Percentiles rank a stretch among this genome's conserved stretches.
These are phyloP conservation scores for Melanomma pulvis-pyrius DNA, from an alignment of 495 filamentous ascomycete species.

Conservation along the genomic window DNA sequence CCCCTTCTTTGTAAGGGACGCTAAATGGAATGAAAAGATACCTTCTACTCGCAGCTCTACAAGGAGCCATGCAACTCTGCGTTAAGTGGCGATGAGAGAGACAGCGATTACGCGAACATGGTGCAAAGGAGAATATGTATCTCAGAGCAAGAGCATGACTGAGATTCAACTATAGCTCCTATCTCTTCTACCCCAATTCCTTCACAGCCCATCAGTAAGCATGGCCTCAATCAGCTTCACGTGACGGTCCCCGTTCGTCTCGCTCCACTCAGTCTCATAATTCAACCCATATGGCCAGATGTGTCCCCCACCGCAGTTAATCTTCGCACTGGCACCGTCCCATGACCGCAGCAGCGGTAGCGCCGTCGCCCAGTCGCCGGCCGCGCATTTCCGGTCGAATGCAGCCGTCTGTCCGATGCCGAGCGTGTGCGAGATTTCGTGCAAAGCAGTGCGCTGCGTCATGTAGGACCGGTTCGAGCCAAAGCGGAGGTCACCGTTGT, in stretches of 20 bases:
- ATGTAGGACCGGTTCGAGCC: constrained; percentile 23
- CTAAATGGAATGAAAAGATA: no score
- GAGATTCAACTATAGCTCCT: no score
- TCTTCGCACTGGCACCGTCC: constrained; percentile 25
- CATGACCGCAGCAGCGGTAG: constrained; percentile 19
- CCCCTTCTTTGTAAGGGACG: no score
- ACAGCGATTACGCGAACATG: no score
- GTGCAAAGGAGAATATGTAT: no score
- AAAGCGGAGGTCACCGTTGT: constrained; percentile 32
- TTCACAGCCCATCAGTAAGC: constrained; percentile 29
- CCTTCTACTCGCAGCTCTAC: no score
- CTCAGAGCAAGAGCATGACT: no score
- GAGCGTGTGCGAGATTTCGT: constrained; percentile 27
- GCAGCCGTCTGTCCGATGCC: constrained; percentile 27
- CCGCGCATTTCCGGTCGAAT: constrained; percentile 21
- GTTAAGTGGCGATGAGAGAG: no score
- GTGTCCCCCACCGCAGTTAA: constrained; percentile 29
- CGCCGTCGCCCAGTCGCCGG: constrained; percentile 27
- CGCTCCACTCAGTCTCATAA: constrained; percentile 33
- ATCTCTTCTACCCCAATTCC: background rate
- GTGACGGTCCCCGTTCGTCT: constrained; percentile 28
- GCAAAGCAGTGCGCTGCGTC: constrained; percentile 31
- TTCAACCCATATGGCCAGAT: constrained; percentile 35
- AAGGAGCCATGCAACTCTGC: no score
- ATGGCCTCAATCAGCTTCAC: constrained; percentile 40